Base-by-base conservation (phyloP, 106 monocot species). In the Dendrobium nobile region DNA sequence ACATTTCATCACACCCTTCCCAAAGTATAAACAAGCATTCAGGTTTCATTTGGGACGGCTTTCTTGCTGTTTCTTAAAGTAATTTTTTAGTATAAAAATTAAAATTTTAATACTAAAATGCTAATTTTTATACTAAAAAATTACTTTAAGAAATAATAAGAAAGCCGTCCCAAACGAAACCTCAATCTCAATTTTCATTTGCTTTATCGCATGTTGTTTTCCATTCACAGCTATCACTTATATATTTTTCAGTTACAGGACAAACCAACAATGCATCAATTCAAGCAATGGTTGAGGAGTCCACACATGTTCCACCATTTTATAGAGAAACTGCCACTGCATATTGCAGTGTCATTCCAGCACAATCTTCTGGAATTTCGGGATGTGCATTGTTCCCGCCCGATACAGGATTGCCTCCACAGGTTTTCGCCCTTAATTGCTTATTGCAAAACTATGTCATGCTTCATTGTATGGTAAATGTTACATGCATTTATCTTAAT, bases 301-400 rank as follows among this genome's bases (percentile, higher is more conserved):
- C 85, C 7, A 75, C 85, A 55, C 80, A 80, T 82, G 68, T 81
- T 79, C 42, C 79, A 18, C 28, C 86, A 45, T 86, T 84, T 82
- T 79, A 75, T 54, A 77, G 61, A 75, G 86, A 84, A 77, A 75
- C 75, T 51, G 40, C 64, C 7, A 18, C 79, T 26, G 67, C 86
- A 73, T 89, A 86, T 61, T 77, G 65, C 28, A 89, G 82, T 82
- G 31, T 79, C 16, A 76, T 89, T 55, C 41, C 78, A 20, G 33
- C 81, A 18, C 85, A 82, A 67, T 54, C 85, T 55, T 64, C 58
- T 79, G 48, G 74, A 16, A 54, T 82, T 70, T 75, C 74, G 33
- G 85, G 73, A 47, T 83, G 77, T 73, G 31, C 72, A 75, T 75
- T 83, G 43, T 88, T 88, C 72, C 84, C 89, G 77, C 84, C 78